A percentile compares a stretch with the other conserved stretches of the same genome.
Evolutionary conservation across 352 stramenopile genomes (phyloP).

Genomic region (Pythium phragmitis): DNA sequence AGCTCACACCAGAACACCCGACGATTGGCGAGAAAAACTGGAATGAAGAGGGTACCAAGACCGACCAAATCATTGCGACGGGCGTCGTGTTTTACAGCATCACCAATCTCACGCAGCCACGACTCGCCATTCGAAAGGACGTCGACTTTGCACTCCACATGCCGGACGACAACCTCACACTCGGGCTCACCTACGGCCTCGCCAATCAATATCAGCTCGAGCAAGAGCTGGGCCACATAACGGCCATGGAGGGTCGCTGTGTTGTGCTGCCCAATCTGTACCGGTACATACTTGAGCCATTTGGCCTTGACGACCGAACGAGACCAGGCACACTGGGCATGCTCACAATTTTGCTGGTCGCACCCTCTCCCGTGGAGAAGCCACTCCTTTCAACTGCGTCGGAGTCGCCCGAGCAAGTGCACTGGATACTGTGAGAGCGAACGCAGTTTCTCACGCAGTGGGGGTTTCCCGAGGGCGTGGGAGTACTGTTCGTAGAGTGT

Average conservation of each 20-base stretch:
- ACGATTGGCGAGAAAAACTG: conserved; percentile 26
- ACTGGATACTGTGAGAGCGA: conserved; percentile 13
- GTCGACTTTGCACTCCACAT: conserved; percentile 15
- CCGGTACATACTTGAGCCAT: conserved; percentile 32
- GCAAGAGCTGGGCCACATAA: conserved; percentile 25
- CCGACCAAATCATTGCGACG: conserved; percentile 34
- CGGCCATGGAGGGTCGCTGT: conserved; percentile 15
- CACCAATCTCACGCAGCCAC: conserved; percentile 31
- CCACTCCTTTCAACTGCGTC: conserved; percentile 26
- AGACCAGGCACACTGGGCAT: conserved; percentile 29
- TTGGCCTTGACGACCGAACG: conserved; percentile 25
- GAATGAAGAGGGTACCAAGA: conserved; percentile 28
- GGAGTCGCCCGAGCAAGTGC: conserved; percentile 30
- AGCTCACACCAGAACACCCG: conserved; percentile 31
- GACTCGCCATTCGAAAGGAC: conserved; percentile 26
- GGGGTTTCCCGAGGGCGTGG: background rate
- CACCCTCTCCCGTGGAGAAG: conserved; percentile 2
- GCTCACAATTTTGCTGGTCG: conserved; percentile 31
- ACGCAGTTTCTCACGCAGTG: background rate
- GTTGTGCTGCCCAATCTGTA: conserved; percentile 35
- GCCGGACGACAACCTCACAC: conserved; percentile 11
- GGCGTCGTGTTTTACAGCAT: conserved; percentile 33
- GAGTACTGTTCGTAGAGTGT: background rate
- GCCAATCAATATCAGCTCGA: conserved; percentile 1
- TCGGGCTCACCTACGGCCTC: conserved; percentile 18